Conservation (phyloP, 129 eudicot genomes). For the Logfia minima region DNA sequence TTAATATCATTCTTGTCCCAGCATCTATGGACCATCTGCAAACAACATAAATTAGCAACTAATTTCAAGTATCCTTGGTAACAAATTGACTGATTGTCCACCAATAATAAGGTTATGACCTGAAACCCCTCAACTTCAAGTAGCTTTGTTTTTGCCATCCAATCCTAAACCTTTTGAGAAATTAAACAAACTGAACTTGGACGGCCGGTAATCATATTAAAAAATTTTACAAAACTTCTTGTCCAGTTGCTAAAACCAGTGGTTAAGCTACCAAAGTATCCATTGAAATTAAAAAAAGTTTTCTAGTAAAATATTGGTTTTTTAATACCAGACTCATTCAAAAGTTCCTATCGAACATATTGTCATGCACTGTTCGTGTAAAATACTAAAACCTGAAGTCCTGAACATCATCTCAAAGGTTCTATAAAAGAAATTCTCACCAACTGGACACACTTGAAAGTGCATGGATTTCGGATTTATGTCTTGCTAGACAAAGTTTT, state of each 20-base stretch:
- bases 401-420: background rate
- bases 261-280: background rate
- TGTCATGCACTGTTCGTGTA: background rate
- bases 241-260: background rate
- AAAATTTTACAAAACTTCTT: background rate
- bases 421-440: background rate
- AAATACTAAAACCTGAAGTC: background rate
- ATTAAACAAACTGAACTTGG: background rate
- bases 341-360: background rate
- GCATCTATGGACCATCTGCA: constrained; percentile 65
- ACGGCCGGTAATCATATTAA: background rate
- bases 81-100: background rate
- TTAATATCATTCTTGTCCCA: constrained; percentile 89
- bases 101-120: background rate
- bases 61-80: background rate
- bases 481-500: background rate
- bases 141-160: background rate
- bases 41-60: constrained; percentile 11
- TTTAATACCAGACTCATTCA: too few species aligned
- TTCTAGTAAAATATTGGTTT: background rate
- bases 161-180: background rate
- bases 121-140: background rate
- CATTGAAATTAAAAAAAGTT: background rate
- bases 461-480: background rate
- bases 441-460: background rate